A percentile compares a stretch with the other conserved stretches of the same genome.
phyloP scores from a whole-genome alignment of 305 asterid species.

The Plantago lanceolata region DNA sequence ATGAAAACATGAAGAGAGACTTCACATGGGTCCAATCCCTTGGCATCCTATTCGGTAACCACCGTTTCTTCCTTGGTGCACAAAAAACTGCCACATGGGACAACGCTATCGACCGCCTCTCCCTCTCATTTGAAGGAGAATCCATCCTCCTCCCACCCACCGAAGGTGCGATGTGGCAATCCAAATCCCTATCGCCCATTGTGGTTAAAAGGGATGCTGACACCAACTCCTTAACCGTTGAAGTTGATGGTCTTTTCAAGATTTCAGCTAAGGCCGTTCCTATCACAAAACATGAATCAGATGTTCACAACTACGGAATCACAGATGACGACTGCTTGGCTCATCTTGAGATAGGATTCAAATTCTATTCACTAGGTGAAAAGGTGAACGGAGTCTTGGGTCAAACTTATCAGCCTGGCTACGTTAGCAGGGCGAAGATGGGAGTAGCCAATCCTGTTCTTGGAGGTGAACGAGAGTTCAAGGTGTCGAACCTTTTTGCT shows the following conservation, averaged over 20 bases:
- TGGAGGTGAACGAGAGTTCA: conserved; percentile 42
- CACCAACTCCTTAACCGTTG: conserved; percentile 29
- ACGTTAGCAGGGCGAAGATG: conserved; percentile 48
- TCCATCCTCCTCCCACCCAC: conserved; percentile 31
- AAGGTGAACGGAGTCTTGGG: conserved; percentile 52
- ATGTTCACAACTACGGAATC: neutral
- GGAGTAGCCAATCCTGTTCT: conserved; percentile 57
- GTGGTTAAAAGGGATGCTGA: conserved; percentile 27
- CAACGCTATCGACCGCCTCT: conserved; percentile 37
- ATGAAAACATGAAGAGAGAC: conserved; percentile 41
- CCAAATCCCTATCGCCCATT: conserved; percentile 10
- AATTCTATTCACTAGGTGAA: conserved; percentile 28
- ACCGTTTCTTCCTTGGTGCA: conserved; percentile 42
- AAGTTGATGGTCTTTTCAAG: conserved; percentile 32
- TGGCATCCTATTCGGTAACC: conserved; percentile 41
- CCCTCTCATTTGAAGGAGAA: conserved; percentile 37
- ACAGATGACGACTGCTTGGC: conserved; percentile 42
- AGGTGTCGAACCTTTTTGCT: conserved; percentile 38
- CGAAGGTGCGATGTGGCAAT: conserved; percentile 31
- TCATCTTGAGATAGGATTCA: conserved; percentile 45
- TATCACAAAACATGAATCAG: conserved; percentile 31
- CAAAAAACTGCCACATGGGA: conserved; percentile 47
- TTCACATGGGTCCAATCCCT: conserved; percentile 75
- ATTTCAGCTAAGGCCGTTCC: conserved; percentile 54
- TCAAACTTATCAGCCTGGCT: conserved; percentile 45